Evolutionary conservation across 1,139 yeast species (phyloP), one percentile per base, ranked within the genome.

Genomic region (Nakaseomyces bracarensis): DNA sequence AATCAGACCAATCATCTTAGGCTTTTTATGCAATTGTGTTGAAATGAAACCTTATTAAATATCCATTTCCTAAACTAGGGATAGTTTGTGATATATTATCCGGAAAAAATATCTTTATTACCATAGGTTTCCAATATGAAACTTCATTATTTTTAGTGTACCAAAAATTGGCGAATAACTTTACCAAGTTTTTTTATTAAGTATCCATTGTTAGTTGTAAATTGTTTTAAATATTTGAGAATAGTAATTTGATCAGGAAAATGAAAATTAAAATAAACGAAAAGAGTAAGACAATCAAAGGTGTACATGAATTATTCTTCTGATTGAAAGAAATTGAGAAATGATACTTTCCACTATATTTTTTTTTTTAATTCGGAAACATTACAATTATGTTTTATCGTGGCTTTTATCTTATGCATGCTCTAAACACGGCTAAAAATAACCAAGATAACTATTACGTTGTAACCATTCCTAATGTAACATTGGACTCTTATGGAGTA

Each of bases 201-300:
- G 33, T 28, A 28, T 28, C 33, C 33, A 28, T 28, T 28, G 33
- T 28, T 28, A 28, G 33, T 28, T 28, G 33, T 28, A 28, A 28
- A 28, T 28, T 28, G 33, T 28, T 28, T 28, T 28, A 28, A 28
- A 13, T 28, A 28, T 28, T n/a, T 13, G 33, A 28, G 33, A 28
- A 28, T 28, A 14, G 33, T 28, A 28, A 28, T 14, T 28, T 28
- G 33, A 14, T 14, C 18, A 16, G 33, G 20, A 28, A 28, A 28
- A 22, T 28, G 33, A 28, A 28, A 16, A 28, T 9, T 8, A 28
- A 26, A 26, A 11, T 11, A 26, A 26, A 7, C 25, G 10, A 22
- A 22, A 10, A 22, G 2, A 11, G n/a, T 11, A 26, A 26, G 28
- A 26, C 10, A 26, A 26, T 10, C n/a, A 26, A 26, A 10, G 28